These are phyloP conservation scores for Apostasia shenzhenica DNA, from an alignment of 106 monocot genomes.

Conservation along the genomic window DNA sequence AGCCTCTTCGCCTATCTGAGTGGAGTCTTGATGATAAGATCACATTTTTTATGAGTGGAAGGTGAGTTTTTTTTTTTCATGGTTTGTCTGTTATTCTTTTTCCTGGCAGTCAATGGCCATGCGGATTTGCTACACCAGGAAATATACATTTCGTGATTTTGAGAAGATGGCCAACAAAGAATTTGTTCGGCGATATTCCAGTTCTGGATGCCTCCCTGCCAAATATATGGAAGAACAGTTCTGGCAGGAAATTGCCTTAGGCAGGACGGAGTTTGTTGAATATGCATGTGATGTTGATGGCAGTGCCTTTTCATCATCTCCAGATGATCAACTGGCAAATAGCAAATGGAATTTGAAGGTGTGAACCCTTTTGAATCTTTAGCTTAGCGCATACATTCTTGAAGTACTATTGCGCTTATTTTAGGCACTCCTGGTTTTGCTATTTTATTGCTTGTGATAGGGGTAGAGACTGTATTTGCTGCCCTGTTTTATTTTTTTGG, in stretches of 20 bases:
- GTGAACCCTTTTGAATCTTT: constrained; percentile 1
- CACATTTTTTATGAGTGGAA: constrained; percentile 91
- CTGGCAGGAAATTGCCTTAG: constrained; percentile 89
- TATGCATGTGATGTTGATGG: constrained; percentile 98
- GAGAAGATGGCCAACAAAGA: constrained; percentile 96
- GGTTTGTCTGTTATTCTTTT: background rate
- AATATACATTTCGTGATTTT: constrained; percentile 89
- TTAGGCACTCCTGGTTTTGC: background rate
- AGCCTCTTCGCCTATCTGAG: constrained; percentile 79
- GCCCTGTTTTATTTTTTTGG: background rate
- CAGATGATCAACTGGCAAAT: constrained; percentile 76
- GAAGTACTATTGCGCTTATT: background rate
- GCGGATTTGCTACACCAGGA: constrained; percentile 37
- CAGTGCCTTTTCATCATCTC: constrained; percentile 85
- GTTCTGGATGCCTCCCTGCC: constrained; percentile 67
- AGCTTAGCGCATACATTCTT: background rate
- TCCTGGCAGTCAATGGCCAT: background rate
- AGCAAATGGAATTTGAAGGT: constrained; percentile 98
- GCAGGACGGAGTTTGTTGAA: constrained; percentile 79
- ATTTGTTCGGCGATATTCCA: constrained; percentile 70
- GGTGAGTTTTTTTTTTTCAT: constrained; percentile 23
- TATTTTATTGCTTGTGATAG: background rate
- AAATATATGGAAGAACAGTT: constrained; percentile 91
- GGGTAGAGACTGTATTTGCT: background rate
- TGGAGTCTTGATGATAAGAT: constrained; percentile 77